These are phyloP conservation scores for Dioszegia crocea DNA, from an alignment of 768 basidiomycete genomes.

Conservation along the genomic window DNA sequence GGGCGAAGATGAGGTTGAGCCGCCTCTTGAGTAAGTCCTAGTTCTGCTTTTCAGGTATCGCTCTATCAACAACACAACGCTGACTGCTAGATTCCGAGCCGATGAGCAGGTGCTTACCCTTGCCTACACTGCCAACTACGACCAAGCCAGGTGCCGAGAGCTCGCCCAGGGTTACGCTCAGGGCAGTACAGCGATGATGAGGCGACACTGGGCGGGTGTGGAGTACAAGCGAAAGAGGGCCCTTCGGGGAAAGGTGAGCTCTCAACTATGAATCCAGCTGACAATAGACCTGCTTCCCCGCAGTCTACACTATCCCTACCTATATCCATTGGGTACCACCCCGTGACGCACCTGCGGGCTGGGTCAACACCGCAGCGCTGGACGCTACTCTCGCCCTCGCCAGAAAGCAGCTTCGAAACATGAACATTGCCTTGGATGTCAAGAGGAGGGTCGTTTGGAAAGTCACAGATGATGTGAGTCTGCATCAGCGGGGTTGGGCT, in stretches of 20 bases:
- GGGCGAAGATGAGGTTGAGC: no score
- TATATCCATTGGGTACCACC: background rate
- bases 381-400: no score
- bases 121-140: background rate
- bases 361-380: background rate
- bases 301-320: background rate
- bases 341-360: background rate
- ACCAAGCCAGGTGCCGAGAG: background rate
- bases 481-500: no score
- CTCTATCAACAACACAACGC: no score
- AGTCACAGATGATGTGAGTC: background rate
- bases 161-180: background rate
- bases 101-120: constrained; percentile 1
- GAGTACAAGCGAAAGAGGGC: background rate
- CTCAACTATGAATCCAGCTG: no score
- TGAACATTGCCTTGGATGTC: no score
- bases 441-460: no score
- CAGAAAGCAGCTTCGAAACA: no score
- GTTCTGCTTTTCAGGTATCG: no score
- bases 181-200: background rate
- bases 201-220: background rate
- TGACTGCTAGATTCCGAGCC: background rate
- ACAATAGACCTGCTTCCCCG: background rate
- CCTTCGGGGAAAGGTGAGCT: no score
- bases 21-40: no score